A percentile compares a stretch with the other conserved stretches of the same genome.
These are phyloP conservation scores for Phaeosphaeriaceae sp. DNA, from an alignment of 2,329 filamentous ascomycete genomes.

Conservation along the genomic window DNA sequence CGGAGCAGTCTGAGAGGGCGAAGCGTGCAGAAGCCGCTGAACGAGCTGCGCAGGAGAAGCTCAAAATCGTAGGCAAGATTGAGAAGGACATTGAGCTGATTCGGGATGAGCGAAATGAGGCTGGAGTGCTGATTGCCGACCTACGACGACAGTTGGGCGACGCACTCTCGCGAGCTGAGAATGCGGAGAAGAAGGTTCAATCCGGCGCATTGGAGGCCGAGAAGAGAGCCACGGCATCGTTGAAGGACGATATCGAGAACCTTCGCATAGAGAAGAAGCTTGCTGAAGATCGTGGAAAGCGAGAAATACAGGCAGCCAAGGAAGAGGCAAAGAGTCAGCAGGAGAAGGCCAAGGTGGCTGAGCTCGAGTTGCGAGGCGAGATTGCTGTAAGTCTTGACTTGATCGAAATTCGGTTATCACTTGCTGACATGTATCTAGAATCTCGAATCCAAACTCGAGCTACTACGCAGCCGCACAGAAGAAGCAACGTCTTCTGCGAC, in stretches of 20 bases:
- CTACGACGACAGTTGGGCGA: constrained; percentile 74
- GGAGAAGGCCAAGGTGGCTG: constrained; percentile 71
- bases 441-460: constrained; percentile 88
- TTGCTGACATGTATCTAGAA: constrained; percentile 56
- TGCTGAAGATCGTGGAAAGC: constrained; percentile 71
- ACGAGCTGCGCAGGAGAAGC: constrained; percentile 63
- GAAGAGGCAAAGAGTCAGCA: constrained; percentile 76
- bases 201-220: constrained; percentile 73
- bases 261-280: constrained; percentile 78
- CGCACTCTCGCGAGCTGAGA: constrained; percentile 70
- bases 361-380: constrained; percentile 83
- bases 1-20: constrained; percentile 66
- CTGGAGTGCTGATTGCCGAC: constrained; percentile 70
- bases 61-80: constrained; percentile 59
- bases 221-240: constrained; percentile 60
- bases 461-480: constrained; percentile 83
- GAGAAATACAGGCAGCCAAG: constrained; percentile 73
- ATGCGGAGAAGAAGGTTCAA: constrained; percentile 70
- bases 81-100: constrained; percentile 67
- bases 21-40: constrained; percentile 66
- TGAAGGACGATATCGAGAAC: constrained; percentile 71
- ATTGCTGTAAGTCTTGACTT: constrained; percentile 54
- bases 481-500: constrained; percentile 84
- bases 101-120: constrained; percentile 68
- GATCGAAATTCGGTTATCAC: not conserved